Base-by-base conservation (phyloP, 1,139 yeast genomes). In the Meyerozyma carpophila region DNA sequence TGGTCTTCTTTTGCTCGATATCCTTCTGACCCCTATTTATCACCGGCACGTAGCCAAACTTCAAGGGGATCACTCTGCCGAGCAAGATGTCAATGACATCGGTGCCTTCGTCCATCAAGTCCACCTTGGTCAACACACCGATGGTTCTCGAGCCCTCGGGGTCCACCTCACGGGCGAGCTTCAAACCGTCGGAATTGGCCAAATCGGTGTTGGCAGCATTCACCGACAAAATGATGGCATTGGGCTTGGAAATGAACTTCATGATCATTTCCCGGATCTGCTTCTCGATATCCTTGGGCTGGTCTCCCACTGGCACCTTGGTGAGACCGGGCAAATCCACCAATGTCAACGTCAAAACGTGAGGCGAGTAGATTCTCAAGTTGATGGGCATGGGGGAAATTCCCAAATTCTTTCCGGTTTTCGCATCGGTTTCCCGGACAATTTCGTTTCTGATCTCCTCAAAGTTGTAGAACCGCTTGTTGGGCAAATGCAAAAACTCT, bases 231-330 rank as follows among this genome's bases (percentile, higher is more conserved):
- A 93, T 85, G 57, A 93, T 93, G 39, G 98, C 98, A 62, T 93
- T 93, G 47, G 98, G 98, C 63, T 90, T 91, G 32, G 96, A 83
- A 56, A 93, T 93, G 62, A 86, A 93, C 65, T 89, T 89, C 77
- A 93, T 75, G 47, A 93, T 75, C 98, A 93, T 93, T 51, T 91
- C 96, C 61, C 87, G 83, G 56, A 93, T 94, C 66, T 88, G 96
- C 52, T 80, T 83, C 72, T 93, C 99, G 53, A 93, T 93, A 65
- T 93, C 98, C 62, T 86, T 88, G 44, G 99, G 99, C 68, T 93
- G 99, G 65, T 93, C 98, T 40, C 99, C 99, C 41, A 93, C 98
- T n/a, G 99, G 98, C 36, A 94, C 98, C 66, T 93, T 93, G 27
- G 99, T 93, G 59, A 94, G 77, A 49, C 99, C 99, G 11, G 99